phyloP scores from a whole-genome alignment of 2,329 filamentous ascomycete genomes.

The Fusarium sp. region DNA sequence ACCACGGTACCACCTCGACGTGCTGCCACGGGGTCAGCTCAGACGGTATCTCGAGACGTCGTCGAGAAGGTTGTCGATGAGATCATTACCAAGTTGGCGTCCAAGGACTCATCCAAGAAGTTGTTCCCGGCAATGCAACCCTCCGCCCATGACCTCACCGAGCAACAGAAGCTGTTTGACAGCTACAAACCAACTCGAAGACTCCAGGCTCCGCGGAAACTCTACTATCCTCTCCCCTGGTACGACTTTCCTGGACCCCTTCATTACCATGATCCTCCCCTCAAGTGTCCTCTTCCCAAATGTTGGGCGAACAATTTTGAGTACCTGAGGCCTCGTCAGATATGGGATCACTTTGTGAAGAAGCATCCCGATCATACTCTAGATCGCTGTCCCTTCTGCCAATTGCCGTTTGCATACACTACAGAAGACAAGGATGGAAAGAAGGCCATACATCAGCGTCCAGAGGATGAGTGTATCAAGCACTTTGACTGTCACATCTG shows the following conservation, averaged over 20 bases:
- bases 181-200: neutral
- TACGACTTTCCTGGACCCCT: constrained; percentile 17
- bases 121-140: neutral
- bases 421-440: neutral
- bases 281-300: neutral
- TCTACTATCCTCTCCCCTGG: constrained; percentile 26
- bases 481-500: constrained; percentile 40
- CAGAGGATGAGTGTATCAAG: constrained; percentile 15
- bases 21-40: neutral
- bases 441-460: neutral
- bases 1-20: too few species aligned
- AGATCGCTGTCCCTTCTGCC: constrained; percentile 31
- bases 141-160: neutral
- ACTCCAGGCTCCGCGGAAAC: constrained; percentile 17
- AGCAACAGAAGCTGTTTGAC: neutral
- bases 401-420: constrained; percentile 7
- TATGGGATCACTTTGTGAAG: constrained; percentile 28
- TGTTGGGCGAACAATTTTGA: constrained; percentile 10
- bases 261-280: constrained; percentile 14
- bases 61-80: neutral
- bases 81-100: neutral
- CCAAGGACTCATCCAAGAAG: neutral
- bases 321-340: neutral
- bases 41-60: neutral
- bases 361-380: neutral